Evolutionary conservation across 2,329 filamentous ascomycete species (phyloP), one percentile per base, ranked within the genome.

Genomic region (Saccharata proteae): DNA sequence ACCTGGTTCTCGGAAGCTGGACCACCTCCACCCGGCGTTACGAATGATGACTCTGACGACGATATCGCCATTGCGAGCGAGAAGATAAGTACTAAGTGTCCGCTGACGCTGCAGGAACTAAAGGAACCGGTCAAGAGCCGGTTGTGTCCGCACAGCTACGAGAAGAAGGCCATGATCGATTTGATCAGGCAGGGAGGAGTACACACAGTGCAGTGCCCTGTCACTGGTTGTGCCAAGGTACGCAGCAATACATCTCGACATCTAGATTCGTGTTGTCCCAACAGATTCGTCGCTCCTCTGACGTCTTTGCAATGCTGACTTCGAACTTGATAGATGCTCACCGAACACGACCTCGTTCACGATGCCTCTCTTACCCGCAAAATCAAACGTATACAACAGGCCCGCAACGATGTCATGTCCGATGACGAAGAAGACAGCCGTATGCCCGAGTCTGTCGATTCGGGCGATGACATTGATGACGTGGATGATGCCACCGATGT

Each of bases 71-170:
- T 86, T 17, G 67, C 71, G 16, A 64, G 70, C 29, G 73, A 75
- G 39, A 69, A 66, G 4, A 64, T 75, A 31, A 78, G 71, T 49
- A 69, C 77, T 18, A 76, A 71, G 43, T 86, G 80, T 45, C 78
- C 79, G 0, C 51, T 86, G 13, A 79, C 78, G 0, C 59, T 84
- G 40, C 61, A 62, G 30, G 60, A 68, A 26, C 75, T 83, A 59
- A 58, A 61, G 24, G 67, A 82, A 31, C 80, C 80, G 0, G 74
- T 71, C 45, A 80, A 70, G 34, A 80, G 71, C 43, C 58, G 49
- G 10, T 69, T 71, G 40, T 86, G 80, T 59, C 74, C 70, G 34
- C 80, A 86, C 50, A 75, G 69, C 0, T 86, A 82, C 47, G 77
- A 86, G 47, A 77, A 71, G 50, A 46, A 50, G 2, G 71, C 72